Evolutionary conservation across 2,329 filamentous ascomycete species (phyloP).

Genomic region (Monosporascus sp.): DNA sequence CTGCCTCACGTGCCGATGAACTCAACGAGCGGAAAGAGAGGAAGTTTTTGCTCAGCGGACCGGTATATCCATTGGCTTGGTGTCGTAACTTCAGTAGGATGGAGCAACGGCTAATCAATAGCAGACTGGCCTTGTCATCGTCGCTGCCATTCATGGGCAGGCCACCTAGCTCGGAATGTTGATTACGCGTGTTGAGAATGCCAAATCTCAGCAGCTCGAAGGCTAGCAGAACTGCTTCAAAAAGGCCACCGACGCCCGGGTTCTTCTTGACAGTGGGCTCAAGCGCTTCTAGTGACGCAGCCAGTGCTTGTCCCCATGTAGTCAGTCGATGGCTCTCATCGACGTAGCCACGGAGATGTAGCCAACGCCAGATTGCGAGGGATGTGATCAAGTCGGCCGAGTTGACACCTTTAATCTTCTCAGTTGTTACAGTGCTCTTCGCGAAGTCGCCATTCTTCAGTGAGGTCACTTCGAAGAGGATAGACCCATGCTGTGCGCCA

Average conservation of each 20-base stretch:
- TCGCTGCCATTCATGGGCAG: constrained; percentile 53
- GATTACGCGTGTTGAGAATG: constrained; percentile 65
- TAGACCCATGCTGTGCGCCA: constrained; percentile 36
- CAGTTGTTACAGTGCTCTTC: constrained; percentile 59
- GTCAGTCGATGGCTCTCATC: constrained; percentile 75
- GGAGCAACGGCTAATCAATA: constrained; percentile 81
- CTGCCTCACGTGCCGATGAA: constrained; percentile 68
- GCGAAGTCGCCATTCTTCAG: constrained; percentile 66
- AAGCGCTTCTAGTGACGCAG: constrained; percentile 60
- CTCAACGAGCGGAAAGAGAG: constrained; percentile 82
- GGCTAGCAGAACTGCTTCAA: constrained; percentile 75
- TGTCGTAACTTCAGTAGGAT: constrained; percentile 79
- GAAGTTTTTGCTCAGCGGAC: constrained; percentile 84
- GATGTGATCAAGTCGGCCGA: constrained; percentile 60
- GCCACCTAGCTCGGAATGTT: constrained; percentile 48
- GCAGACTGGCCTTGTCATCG: constrained; percentile 70
- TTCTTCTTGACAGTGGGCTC: constrained; percentile 45
- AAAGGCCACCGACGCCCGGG: constrained; percentile 45
- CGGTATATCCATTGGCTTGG: constrained; percentile 83
- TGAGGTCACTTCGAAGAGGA: constrained; percentile 59
- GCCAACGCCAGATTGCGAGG: constrained; percentile 80
- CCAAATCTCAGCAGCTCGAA: constrained; percentile 80
- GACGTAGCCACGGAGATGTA: constrained; percentile 83
- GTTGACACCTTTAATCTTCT: constrained; percentile 55
- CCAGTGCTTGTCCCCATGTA: constrained; percentile 75